Evolutionary conservation across 1,284 basidiomycete species (phyloP).

Genomic region (Pseudozyma tsukubaensis): DNA sequence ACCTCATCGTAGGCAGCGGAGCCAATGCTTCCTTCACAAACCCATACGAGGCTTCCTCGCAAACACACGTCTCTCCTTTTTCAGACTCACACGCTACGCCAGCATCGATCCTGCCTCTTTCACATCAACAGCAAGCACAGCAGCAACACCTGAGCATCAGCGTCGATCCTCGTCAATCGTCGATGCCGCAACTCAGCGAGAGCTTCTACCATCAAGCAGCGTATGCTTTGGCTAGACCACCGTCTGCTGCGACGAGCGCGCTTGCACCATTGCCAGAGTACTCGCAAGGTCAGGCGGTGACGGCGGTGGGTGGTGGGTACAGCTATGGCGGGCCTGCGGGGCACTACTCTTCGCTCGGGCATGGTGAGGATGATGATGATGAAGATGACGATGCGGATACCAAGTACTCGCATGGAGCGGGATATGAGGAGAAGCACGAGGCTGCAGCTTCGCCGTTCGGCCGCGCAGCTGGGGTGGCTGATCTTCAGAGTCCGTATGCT

Average conservation of each 20-base stretch:
- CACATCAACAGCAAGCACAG: constrained; percentile 29
- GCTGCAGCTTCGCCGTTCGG: constrained; percentile 21
- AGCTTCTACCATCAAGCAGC: constrained; percentile 64
- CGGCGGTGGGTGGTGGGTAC: constrained; percentile 18
- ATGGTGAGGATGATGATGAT: constrained; percentile 31
- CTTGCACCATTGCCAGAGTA: constrained; percentile 26
- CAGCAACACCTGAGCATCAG: constrained; percentile 27
- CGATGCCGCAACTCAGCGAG: constrained; percentile 51
- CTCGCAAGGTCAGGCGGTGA: constrained; percentile 7
- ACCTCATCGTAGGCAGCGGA: constrained; percentile 29
- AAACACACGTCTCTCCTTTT: constrained; percentile 28
- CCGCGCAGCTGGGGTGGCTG: constrained; percentile 16
- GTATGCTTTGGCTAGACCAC: constrained; percentile 40
- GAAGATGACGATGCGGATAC: constrained; percentile 37
- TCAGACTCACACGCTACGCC: constrained; percentile 16
- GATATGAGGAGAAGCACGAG: constrained; percentile 52
- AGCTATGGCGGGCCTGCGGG: constrained; percentile 39
- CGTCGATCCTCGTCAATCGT: constrained; percentile 25
- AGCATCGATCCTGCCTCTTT: constrained; percentile 19
- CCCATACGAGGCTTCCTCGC: constrained; percentile 30
- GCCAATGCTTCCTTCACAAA: constrained; percentile 30
- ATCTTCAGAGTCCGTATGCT: constrained; percentile 39
- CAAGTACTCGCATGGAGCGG: constrained; percentile 36
- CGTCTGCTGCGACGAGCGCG: constrained; percentile 8
- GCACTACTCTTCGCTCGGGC: constrained; percentile 27